Base-by-base conservation (phyloP, 768 basidiomycete species). In the Lactifluus pinguis region DNA sequence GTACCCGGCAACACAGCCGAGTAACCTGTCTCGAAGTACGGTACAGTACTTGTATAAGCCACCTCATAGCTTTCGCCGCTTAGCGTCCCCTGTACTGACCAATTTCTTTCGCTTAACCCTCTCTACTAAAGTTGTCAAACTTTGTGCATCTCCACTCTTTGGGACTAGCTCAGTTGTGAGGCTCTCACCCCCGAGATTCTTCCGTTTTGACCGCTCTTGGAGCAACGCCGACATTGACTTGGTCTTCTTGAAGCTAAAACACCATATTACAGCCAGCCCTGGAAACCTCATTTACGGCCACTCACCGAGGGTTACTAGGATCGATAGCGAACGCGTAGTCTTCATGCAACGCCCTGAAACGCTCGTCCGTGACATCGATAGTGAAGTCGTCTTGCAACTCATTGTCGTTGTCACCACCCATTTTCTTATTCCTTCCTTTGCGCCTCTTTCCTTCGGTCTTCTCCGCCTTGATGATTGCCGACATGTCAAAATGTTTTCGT, bases 261-360 rank as follows among this genome's bases (percentile, higher is more conserved):
- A 64, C 21, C 65, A 56, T 59, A 59, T 60, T 39, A 59, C 3
- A 36, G 2, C 19, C 19, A 10, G 57, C 19, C n/a, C 13, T 10
- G 25, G 14, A 53, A 15, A 13, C 14, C 34, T 52, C 50, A 29
- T 25, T 21, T 36, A n/a, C 34, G 4, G 29, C 1, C 13, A 79
- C 93, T 65, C 69, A 97, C 95, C 86, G 90, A 70, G 95, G 93
- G 74, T 98, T 90, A 55, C 83, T 89, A 19, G 97, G 95, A 72
- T 99, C 97, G 65, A 99, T 94, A 0, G 95, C 95, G 65, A 91
- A 98, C 36, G 86, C 82, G 67, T 91, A 85, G 68, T 98, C 88
- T 66, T 97, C 92, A 67, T 93, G 89, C 48, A 98, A 69, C 21
- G 81, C 86, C 69, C 83, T 83, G 79, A 98, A 98, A 15, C 97